phyloP scores from a whole-genome alignment of 768 basidiomycete genomes.

The Russula griseocarnosa region DNA sequence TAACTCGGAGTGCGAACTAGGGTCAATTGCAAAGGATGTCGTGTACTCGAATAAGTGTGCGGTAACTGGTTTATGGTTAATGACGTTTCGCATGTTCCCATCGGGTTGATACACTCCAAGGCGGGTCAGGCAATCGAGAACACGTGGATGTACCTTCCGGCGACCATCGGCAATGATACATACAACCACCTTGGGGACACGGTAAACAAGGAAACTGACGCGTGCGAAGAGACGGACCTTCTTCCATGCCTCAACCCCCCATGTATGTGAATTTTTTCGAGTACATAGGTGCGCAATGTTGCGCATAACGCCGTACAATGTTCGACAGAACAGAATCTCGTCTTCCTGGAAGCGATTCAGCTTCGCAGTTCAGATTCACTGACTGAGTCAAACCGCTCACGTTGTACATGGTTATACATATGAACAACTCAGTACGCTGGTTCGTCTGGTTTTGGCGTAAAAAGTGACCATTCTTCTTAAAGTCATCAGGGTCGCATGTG shows the following conservation, averaged over 20 bases:
- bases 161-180: slow-evolving; percentile 90
- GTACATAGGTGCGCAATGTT: slow-evolving; percentile 79
- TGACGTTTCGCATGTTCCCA: slow-evolving; percentile 55
- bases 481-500: slow-evolving; percentile 92
- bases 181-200: slow-evolving; percentile 69
- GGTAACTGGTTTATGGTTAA: slow-evolving; percentile 69
- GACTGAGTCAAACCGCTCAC: slow-evolving; percentile 47
- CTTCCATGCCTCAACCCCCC: slow-evolving; percentile 97
- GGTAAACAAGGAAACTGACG: background rate
- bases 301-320: slow-evolving; percentile 91
- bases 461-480: slow-evolving; percentile 77
- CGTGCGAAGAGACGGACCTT: slow-evolving; percentile 48
- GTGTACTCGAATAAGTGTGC: slow-evolving; percentile 85
- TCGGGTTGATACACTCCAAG: slow-evolving; percentile 88
- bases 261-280: slow-evolving; percentile 86
- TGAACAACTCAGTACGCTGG: slow-evolving; percentile 83
- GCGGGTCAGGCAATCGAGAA: slow-evolving; percentile 84
- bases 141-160: slow-evolving; percentile 74
- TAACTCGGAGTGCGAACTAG: slow-evolving; percentile 77
- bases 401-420: slow-evolving; percentile 96
- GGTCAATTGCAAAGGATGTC: slow-evolving; percentile 72
- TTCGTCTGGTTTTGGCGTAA: slow-evolving; percentile 78
- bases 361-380: slow-evolving; percentile 5
- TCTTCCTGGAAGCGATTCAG: slow-evolving; percentile 54
- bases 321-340: slow-evolving; percentile 87